Base-by-base conservation (phyloP, 768 basidiomycete species). In the Grammothele lineata region DNA sequence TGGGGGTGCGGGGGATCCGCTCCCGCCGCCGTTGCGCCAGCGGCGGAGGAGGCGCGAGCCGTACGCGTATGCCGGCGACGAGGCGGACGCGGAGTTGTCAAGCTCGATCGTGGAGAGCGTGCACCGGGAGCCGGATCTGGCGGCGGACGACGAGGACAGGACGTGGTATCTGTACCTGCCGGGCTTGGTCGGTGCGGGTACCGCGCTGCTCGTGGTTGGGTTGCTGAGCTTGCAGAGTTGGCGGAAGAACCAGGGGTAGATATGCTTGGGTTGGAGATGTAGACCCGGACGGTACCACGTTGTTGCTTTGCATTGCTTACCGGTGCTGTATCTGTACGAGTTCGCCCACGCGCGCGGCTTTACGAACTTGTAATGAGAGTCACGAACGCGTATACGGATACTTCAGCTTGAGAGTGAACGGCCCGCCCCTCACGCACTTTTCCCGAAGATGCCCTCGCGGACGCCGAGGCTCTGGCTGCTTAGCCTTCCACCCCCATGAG, bases 111-210 rank as follows among this genome's bases (percentile, higher is more conserved):
- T 82, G 34, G 82, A 80, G 48, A 62, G 76, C 53, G 60, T 73
- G 22, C 47, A 75, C 17, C 71, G 68, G 27, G 51, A 52, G 51
- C 51, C 51, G 36, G 74, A 75, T 47, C 59, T 75, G 23, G 57
- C 41, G 6, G 63, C 57, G 40, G 78, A 80, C 18, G 81, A 83
- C 27, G 70, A 83, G 32, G 85, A 88, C 45, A 77, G 71, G 63
- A 74, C 85, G 19, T 91, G 88, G 88, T 90, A 87, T 57, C 57
- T 90, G 40, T 86, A 87, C 50, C 68, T 91, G 33, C 88, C 88
- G 3, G 82, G 85, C 21, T 63, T 91, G 52, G 81, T 91, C 6
- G 88, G 88, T 8, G 88, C 87, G 21, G 88, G 87, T n/a, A 89
- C 87, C 18, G 88, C 88, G 36, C 60, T 91, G 45, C 71, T 89